phyloP scores from a whole-genome alignment of 805 yeast species.

The Spathaspora girioi region DNA sequence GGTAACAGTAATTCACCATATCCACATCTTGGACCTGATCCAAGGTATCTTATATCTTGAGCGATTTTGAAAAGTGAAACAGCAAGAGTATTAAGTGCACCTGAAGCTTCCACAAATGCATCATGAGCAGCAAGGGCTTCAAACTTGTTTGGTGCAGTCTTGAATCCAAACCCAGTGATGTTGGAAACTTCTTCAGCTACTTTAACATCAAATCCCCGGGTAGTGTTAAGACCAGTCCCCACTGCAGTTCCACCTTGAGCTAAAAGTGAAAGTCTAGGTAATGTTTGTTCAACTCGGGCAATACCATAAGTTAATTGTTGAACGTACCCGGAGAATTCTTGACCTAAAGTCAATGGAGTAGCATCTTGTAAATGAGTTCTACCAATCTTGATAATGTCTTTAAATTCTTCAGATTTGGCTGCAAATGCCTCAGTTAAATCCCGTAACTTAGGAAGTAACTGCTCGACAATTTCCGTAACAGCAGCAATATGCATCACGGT shows the following conservation, averaged over 20 bases:
- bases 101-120: slow-evolving; percentile 38
- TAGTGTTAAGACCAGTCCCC: slow-evolving; percentile 39
- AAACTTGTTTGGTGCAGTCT: slow-evolving; percentile 39
- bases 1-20: slow-evolving; percentile 38
- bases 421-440: slow-evolving; percentile 31
- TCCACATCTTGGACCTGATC: slow-evolving; percentile 40
- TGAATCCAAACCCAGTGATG: slow-evolving; percentile 29
- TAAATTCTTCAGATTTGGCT: slow-evolving; percentile 27
- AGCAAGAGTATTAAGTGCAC: slow-evolving; percentile 37
- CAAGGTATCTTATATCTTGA: slow-evolving; percentile 37
- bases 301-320: slow-evolving; percentile 35
- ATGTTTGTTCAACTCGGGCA: slow-evolving; percentile 26
- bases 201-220: slow-evolving; percentile 31
- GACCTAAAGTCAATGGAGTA: slow-evolving; percentile 38
- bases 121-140: slow-evolving; percentile 41
- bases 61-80: slow-evolving; percentile 36
- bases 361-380: slow-evolving; percentile 41
- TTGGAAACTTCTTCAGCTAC: slow-evolving; percentile 31
- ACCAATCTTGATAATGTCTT: slow-evolving; percentile 35
- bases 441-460: slow-evolving; percentile 29
- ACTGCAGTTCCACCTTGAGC: slow-evolving; percentile 43
- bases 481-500: slow-evolving; percentile 42
- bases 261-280: slow-evolving; percentile 30
- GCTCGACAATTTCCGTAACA: slow-evolving; percentile 27
- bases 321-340: slow-evolving; percentile 37